These are phyloP conservation scores for Colletotrichum theobromicola DNA, from an alignment of 2,329 filamentous ascomycete genomes.

Conservation along the genomic window DNA sequence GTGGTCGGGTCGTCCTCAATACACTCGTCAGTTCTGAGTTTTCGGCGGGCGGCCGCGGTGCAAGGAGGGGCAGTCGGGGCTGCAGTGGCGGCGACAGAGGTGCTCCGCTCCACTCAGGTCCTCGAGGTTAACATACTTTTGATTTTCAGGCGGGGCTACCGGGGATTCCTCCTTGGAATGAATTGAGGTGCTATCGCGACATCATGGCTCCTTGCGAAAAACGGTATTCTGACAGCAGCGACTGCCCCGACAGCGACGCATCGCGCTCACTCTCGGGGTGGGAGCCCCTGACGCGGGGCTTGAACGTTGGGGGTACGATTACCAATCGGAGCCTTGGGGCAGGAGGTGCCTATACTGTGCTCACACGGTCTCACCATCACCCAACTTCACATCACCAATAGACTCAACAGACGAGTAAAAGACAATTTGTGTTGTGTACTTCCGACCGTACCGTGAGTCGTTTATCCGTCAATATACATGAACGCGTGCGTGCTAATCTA, in stretches of 20 bases:
- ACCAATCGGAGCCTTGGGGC: background rate
- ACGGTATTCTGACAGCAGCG: background rate
- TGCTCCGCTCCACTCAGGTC: background rate
- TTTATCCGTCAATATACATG: conserved; percentile 1
- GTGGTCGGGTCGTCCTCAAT: background rate
- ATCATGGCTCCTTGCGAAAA: background rate
- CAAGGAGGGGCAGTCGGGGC: background rate
- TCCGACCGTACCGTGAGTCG: background rate
- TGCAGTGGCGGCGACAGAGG: background rate
- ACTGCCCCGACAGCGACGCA: background rate
- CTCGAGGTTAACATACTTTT: background rate
- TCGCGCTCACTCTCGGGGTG: background rate
- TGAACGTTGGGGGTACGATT: background rate
- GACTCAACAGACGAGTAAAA: background rate
- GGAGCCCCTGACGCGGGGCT: background rate
- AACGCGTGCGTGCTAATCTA: background rate
- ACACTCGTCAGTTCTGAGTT: background rate
- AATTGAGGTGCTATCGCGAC: background rate
- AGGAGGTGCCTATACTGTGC: background rate
- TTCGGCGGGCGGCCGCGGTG: background rate
- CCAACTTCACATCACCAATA: background rate
- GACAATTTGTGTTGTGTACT: background rate
- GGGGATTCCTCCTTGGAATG: background rate
- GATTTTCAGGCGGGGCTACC: background rate
- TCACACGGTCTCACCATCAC: background rate